Conservation (phyloP, 768 basidiomycete species). For the Krasilnikovozyma curviuscula region DNA sequence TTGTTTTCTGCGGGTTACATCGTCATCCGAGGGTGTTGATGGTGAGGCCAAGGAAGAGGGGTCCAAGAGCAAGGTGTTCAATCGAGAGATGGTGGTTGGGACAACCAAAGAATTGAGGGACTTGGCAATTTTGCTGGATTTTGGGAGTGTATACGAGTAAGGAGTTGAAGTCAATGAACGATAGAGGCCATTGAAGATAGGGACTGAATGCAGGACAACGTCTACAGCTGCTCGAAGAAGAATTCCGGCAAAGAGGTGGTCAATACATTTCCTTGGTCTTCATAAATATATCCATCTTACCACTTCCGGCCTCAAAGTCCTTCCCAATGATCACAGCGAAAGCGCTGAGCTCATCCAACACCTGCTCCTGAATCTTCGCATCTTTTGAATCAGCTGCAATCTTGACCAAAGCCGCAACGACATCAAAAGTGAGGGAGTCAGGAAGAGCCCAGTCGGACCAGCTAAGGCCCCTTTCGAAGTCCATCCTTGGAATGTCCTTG, state of each 20-base stretch:
- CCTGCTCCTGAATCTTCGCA: conserved; percentile 23
- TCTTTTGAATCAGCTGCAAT: conserved; percentile 33
- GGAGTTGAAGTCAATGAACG: conserved; percentile 62
- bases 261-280: too few relatives aligned
- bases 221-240: conserved; percentile 36
- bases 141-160: conserved; percentile 48
- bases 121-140: conserved; percentile 42
- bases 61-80: conserved; percentile 51
- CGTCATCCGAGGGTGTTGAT: background rate
- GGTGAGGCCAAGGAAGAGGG: background rate
- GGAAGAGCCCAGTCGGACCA: conserved; percentile 80
- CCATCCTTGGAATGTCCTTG: conserved; percentile 48
- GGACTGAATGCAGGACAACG: conserved; percentile 54
- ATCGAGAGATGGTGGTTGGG: conserved; percentile 45
- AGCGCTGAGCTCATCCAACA: conserved; percentile 40
- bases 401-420: conserved; percentile 52
- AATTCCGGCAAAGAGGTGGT: background rate
- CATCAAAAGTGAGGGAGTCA: conserved; percentile 63
- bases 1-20: background rate
- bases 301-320: conserved; percentile 35
- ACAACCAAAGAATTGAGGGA: conserved; percentile 44
- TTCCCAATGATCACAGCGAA: conserved; percentile 43
- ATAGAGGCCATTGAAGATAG: conserved; percentile 68
- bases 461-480: conserved; percentile 57
- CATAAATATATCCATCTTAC: too few relatives aligned